phyloP scores from a whole-genome alignment of 2,329 filamentous ascomycete genomes.

The Aspergillus fischeri region DNA sequence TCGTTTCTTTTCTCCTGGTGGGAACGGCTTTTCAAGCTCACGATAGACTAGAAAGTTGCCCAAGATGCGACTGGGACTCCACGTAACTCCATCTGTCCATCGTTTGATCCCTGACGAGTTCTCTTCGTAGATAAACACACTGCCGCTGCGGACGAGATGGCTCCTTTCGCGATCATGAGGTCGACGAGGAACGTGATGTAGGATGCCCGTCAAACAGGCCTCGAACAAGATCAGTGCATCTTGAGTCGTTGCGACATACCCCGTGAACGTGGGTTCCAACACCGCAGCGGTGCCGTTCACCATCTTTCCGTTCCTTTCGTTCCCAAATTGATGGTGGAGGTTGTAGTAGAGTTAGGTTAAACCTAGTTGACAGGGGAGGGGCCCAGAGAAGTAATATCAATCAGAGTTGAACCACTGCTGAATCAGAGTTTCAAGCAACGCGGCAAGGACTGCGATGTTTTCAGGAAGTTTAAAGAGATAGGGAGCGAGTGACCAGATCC shows the following conservation, averaged over 20 bases:
- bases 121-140: slow-evolving; percentile 89
- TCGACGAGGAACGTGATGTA: slow-evolving; percentile 73
- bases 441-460: slow-evolving; percentile 1
- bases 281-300: slow-evolving; percentile 44
- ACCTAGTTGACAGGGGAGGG: slow-evolving; percentile 16
- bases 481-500: neutral
- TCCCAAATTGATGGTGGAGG: neutral
- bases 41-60: slow-evolving; percentile 84
- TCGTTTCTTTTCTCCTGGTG: slow-evolving; percentile 78
- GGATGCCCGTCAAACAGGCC: slow-evolving; percentile 64
- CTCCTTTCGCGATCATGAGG: slow-evolving; percentile 81
- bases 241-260: slow-evolving; percentile 63
- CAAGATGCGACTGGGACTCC: slow-evolving; percentile 83
- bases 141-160: slow-evolving; percentile 74
- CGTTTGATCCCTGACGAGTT: slow-evolving; percentile 86
- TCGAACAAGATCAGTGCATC: slow-evolving; percentile 81
- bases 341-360: slow-evolving; percentile 9
- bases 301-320: slow-evolving; percentile 23
- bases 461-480: slow-evolving; percentile 8
- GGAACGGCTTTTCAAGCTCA: slow-evolving; percentile 72
- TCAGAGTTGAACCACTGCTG: slow-evolving; percentile 19
- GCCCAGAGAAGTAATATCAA: slow-evolving; percentile 14
- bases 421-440: slow-evolving; percentile 18
- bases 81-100: slow-evolving; percentile 88
- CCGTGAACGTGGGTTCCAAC: slow-evolving; percentile 63